Evolutionary conservation across 371 early-diverging fungal genomes (phyloP), one percentile per base, ranked within the genome.

Genomic region (Mortierella sp.): DNA sequence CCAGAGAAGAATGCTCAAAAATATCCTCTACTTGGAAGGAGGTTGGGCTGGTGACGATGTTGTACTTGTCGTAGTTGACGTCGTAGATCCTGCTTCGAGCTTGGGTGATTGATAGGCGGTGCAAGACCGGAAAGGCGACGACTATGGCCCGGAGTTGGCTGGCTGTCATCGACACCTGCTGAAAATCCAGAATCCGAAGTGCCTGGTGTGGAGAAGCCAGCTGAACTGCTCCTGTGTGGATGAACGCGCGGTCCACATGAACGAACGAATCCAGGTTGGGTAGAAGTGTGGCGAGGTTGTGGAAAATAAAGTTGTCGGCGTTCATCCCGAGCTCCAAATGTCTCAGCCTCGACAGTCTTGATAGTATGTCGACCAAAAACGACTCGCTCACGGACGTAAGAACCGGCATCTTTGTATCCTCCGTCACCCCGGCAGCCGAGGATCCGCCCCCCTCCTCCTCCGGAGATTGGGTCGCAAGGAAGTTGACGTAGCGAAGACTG

Each of bases 301-400:
- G 29, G 63, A 63, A 35, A 5, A 63, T 63, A 63, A 63, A 63
- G 18, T 35, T 35, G 63, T 63, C 63, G 10, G 63, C 63, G 63
- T 32, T 27, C 63, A 63, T 29, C 16, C 63, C 35, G 4, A 63
- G 27, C 6, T 63, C 32, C 6, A 63, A 16, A 7, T 63, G 35
- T 35, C 35, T 18, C 2, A 63, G 63, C 35, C 35, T 35, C 16
- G 63, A 35, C 5, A 63, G 18, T 14, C 63, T 63, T 63, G 63
- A 16, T 0, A 63, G 4, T 14, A 35, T 63, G 63, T 35, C 63
- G 63, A 63, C 18, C 32, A 63, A 35, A 35, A 63, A 63, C 14
- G 32, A 12, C 35, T 58, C 29, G 12, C 58, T 58, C 27, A 27
- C 29, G 4, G n/a, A 12, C 27, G 58, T 58, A 29, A 58, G 58